Conservation (phyloP, 768 basidiomycete species). For the Trametes cinnabarina region DNA sequence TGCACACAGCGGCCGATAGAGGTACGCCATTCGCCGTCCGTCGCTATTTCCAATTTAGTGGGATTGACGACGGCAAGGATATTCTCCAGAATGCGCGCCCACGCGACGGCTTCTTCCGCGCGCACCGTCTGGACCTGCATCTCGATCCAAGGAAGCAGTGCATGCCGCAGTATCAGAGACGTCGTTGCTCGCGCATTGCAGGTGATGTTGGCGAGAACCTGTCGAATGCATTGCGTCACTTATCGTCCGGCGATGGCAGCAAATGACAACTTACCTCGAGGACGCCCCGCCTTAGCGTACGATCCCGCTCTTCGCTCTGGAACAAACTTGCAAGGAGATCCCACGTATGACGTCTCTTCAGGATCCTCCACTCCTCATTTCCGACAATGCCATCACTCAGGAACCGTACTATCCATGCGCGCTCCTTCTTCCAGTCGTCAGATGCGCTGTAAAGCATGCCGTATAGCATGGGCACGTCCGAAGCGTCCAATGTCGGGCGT, state of each 20-base stretch:
- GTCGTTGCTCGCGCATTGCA: slow-evolving; percentile 65
- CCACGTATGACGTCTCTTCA: slow-evolving; percentile 85
- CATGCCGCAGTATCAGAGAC: slow-evolving; percentile 69
- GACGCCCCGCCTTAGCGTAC: slow-evolving; percentile 51
- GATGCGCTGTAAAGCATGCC: slow-evolving; percentile 81
- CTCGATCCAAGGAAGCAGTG: slow-evolving; percentile 79
- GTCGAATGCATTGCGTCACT: neutral
- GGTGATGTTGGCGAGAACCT: slow-evolving; percentile 78
- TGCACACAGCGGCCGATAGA: slow-evolving; percentile 52
- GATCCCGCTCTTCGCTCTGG: slow-evolving; percentile 60
- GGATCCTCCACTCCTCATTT: slow-evolving; percentile 74
- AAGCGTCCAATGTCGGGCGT: slow-evolving; percentile 73
- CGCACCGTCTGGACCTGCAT: slow-evolving; percentile 51
- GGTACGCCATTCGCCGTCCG: slow-evolving; percentile 59
- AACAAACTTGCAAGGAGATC: slow-evolving; percentile 82
- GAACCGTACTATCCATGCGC: slow-evolving; percentile 86
- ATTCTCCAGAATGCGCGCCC: slow-evolving; percentile 67
- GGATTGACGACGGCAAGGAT: slow-evolving; percentile 50
- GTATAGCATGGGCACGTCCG: slow-evolving; percentile 90
- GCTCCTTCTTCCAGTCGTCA: slow-evolving; percentile 77
- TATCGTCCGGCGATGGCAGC: neutral
- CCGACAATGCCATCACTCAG: slow-evolving; percentile 77
- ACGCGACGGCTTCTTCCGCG: slow-evolving; percentile 49
- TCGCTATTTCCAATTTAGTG: slow-evolving; percentile 51
- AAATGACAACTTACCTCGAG: slow-evolving; percentile 57